Evolutionary conservation across 1,284 basidiomycete species (phyloP), one percentile per base, ranked within the genome.

Genomic region (Apiotrichum laibachii): DNA sequence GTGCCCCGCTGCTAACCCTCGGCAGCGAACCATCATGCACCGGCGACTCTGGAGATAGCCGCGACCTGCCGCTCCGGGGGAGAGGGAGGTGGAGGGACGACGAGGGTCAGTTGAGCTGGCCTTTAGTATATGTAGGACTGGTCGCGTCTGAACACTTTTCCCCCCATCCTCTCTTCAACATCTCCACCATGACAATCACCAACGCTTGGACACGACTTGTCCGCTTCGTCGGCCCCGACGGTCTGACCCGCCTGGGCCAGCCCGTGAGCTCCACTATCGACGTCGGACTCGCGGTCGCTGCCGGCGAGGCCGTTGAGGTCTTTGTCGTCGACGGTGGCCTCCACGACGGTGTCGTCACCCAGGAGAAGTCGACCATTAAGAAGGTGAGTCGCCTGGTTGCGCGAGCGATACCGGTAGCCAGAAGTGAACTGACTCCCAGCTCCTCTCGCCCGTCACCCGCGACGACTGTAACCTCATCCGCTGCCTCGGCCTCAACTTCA

Each of bases 401-500:
- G 4, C 26, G 7, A 31, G 26, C 26, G n/a, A n/a, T n/a, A n/a
- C n/a, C n/a, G n/a, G n/a, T n/a, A n/a, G n/a, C n/a, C n/a, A n/a
- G n/a, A 31, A 31, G 26, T 7, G 4, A 31, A 31, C 26, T 31
- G 26, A 31, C 26, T 31, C 26, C 26, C 34, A 60, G 54, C 54
- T 61, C 15, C 59, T 61, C 11, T 9, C 52, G 1, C 79, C 77
- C 0, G 50, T 81, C 37, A 50, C 59, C 2, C 50, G 55, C 48
- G 49, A 53, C 0, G 68, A 77, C 55, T 70, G 71, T 19, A 75
- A 70, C 21, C 71, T 75, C 5, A 75, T 77, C 43, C 59, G 76
- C 31, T 74, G 72, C 62, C 73, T 74, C 10, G 76, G 74, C 4
- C 61, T 77, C 59, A 77, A 75, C 54, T 81, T 79, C 56, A 63